phyloP scores from a whole-genome alignment of 768 basidiomycete genomes.

The Suillus discolor region DNA sequence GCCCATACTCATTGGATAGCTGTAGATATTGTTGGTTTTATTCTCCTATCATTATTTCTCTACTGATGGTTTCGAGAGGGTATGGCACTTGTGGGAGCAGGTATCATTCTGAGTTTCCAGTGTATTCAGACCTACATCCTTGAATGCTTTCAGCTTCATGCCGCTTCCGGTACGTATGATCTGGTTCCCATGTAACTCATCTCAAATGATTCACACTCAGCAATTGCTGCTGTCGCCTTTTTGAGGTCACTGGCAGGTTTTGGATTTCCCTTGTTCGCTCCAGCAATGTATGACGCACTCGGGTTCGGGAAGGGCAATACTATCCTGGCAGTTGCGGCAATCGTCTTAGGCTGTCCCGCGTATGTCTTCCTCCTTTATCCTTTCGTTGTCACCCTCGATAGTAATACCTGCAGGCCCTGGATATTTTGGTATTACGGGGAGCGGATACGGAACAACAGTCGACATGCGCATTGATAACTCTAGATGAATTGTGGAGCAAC shows the following conservation, averaged over 20 bases:
- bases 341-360: constrained; percentile 62
- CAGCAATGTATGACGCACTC: constrained; percentile 64
- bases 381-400: background rate
- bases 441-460: constrained; percentile 52
- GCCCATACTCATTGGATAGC: constrained; percentile 66
- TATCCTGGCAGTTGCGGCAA: constrained; percentile 57
- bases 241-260: constrained; percentile 72
- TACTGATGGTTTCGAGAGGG: constrained; percentile 41
- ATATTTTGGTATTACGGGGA: constrained; percentile 50
- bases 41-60: background rate
- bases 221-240: constrained; percentile 65
- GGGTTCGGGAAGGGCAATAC: constrained; percentile 75
- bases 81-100: constrained; percentile 57
- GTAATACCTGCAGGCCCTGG: constrained; percentile 35
- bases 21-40: constrained; percentile 57
- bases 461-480: constrained; percentile 30
- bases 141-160: constrained; percentile 65
- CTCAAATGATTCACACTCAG: constrained; percentile 31
- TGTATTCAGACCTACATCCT: constrained; percentile 69
- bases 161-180: constrained; percentile 59
- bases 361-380: constrained; percentile 15
- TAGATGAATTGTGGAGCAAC: background rate
- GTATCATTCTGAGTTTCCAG: constrained; percentile 62
- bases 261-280: constrained; percentile 77
- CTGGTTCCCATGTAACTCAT: background rate